Evolutionary conservation across 306 rosid species (phyloP), one percentile per base, ranked within the genome.

Genomic region (cucumber (Cucumis sativus)): DNA sequence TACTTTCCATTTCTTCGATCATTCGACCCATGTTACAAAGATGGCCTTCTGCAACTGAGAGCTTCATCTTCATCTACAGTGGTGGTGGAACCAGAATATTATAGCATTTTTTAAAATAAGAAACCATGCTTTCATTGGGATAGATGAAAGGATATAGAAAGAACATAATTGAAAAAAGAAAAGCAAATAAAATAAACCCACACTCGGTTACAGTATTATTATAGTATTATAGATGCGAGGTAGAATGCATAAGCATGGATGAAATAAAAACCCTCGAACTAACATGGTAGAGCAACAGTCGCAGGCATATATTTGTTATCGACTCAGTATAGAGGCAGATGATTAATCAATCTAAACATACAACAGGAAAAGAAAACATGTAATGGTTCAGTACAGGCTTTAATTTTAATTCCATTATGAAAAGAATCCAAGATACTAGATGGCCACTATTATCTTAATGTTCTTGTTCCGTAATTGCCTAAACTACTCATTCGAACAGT

Each of bases 1-100:
- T 95, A 80, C 98, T 80, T 86, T 95, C 98, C 98, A 95, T 95
- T 86, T 95, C 98, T 89, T 95, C 97, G 35, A 95, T 95, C 98
- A 95, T 95, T 83, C 91, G 87, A 81, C 98, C 98, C 97, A 95
- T 95, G 84, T 92, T 95, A 81, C 96, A 95, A 28, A 95, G 86
- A 90, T 95, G 97, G 51, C 97, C 98, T 61, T 95, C 98, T 17
- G 91, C 86, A 76, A 89, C 83, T 51, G 97, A 81, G 67, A 92
- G 90, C 79, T 68, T 87, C 98, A 95, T 90, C 82, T 49, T 89
- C 98, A 95, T 95, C 98, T 95, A 81, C 30, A 55, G 80, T 20
- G 76, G 47, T 43, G 37, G 67, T 45, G 49, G 75, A 49, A 58
- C 65, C n/a, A 15, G 57, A 0, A 52, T 1, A 52, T 17, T 52